These are phyloP conservation scores for Ostreobium quekettii DNA, from an alignment of 139 green algal species.

Conservation along the genomic window DNA sequence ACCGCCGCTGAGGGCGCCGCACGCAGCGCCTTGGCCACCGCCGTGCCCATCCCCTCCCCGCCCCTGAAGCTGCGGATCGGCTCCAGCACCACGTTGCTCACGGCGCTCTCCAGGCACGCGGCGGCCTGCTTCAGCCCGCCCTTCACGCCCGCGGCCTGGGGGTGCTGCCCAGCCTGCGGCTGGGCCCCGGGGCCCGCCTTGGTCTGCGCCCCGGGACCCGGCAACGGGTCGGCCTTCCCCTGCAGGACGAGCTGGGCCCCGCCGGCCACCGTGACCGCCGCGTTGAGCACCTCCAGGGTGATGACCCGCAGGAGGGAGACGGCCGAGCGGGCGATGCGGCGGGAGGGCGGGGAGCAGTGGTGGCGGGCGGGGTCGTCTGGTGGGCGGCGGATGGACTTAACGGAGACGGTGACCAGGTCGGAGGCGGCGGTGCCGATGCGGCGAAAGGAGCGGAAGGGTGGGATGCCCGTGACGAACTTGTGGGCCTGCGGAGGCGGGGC, in stretches of 20 bases:
- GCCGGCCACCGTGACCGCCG: constrained; percentile 28
- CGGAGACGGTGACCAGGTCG: neutral
- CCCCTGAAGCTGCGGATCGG: neutral
- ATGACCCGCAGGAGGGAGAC: constrained; percentile 31
- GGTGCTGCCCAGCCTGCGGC: constrained; percentile 7
- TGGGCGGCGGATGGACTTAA: neutral
- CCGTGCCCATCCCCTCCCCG: constrained; percentile 1
- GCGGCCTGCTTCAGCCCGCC: constrained; percentile 25
- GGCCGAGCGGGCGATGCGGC: constrained; percentile 13
- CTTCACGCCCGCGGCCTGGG: constrained; percentile 20
- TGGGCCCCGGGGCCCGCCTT: neutral
- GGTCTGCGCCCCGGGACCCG: neutral
- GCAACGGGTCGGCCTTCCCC: neutral
- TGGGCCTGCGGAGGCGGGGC: constrained; percentile 63
- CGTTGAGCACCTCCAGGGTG: constrained; percentile 38
- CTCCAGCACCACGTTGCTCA: constrained; percentile 3
- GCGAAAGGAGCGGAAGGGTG: constrained; percentile 43
- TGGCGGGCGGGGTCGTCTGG: neutral
- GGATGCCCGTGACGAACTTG: constrained; percentile 58
- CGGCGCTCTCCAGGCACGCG: constrained; percentile 19
- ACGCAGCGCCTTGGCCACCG: neutral
- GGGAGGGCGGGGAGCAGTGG: constrained; percentile 5
- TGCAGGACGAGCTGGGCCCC: constrained; percentile 38
- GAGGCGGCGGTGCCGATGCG: neutral
- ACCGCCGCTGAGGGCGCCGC: constrained; percentile 19